Evolutionary conservation across 2,329 filamentous ascomycete species (phyloP).

Genomic region (Balansia obtecta): DNA sequence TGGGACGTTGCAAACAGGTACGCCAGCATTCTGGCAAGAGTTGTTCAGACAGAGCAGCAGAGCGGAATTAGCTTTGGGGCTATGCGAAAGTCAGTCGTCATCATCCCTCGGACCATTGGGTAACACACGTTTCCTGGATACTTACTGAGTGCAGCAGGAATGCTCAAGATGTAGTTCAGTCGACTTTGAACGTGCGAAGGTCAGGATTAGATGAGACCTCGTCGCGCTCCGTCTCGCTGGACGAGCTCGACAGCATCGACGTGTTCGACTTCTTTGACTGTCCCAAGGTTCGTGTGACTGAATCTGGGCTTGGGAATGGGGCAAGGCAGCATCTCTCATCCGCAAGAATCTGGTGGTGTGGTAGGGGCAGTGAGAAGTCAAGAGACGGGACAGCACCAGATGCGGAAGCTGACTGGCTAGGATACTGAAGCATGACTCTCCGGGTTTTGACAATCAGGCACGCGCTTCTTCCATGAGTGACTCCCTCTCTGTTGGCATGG

Average conservation of each 20-base stretch:
- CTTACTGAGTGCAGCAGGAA: conserved; percentile 16
- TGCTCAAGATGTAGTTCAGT: conserved; percentile 25
- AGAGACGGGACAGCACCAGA: conserved; percentile 5
- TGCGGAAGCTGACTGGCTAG: conserved; percentile 12
- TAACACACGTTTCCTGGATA: not conserved
- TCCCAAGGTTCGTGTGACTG: conserved; percentile 19
- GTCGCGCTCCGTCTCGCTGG: conserved; percentile 24
- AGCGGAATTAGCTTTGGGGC: conserved; percentile 23
- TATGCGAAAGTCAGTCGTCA: conserved; percentile 26
- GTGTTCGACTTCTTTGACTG: conserved; percentile 34
- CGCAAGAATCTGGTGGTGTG: conserved; percentile 7
- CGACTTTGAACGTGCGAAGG: conserved; percentile 23
- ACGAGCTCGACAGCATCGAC: conserved; percentile 30
- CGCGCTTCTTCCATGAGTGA: not conserved
- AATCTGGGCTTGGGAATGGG: conserved; percentile 5
- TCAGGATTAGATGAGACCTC: conserved; percentile 26
- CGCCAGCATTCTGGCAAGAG: conserved; percentile 26
- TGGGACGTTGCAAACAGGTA: conserved; percentile 32
- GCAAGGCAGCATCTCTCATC: conserved; percentile 14
- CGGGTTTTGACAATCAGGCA: not conserved
- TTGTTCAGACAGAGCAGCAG: conserved; percentile 24
- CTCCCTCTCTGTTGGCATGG: no score
- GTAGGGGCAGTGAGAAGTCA: not conserved
- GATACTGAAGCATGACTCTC: not conserved
- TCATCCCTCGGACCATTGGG: not conserved